Evolutionary conservation across 768 basidiomycete genomes (phyloP), one percentile per base, ranked within the genome.

Genomic region (Mrakia frigida): DNA sequence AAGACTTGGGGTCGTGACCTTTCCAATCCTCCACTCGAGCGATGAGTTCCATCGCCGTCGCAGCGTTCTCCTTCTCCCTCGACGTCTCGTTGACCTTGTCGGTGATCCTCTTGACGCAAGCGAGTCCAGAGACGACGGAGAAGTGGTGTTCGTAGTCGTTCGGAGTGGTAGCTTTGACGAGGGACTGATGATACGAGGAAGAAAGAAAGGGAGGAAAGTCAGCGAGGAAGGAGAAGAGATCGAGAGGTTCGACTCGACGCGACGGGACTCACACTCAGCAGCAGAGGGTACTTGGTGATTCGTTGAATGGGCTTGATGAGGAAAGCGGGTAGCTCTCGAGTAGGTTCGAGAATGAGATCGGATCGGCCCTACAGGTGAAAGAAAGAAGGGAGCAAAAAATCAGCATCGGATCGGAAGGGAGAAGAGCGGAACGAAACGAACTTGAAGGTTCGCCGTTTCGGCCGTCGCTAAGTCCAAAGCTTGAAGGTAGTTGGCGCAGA

Each of bases 301-400:
- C 97, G 90, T 83, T 99, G 97, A 69, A 99, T 91, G 10, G 97
- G 97, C 86, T 98, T 98, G 87, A 98, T 98, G 77, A 98, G 89
- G 85, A 98, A 96, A 13, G 93, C 94, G 77, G 93, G 92, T 43
- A 99, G 87, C 81, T 99, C 97, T 82, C 91, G 90, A 83, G 92
- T 92, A 81, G 90, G 90, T 80, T 93, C 92, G 84, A 95, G 92
- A 86, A 93, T 86, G 25, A 77, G 73, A 53, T 79, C 73, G 9
- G 78, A 52, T 73, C 69, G 69, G 39, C 52, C 65, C 65, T 68
- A n/a, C n/a, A n/a, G n/a, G 35, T 43, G 53, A 23, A 6, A n/a
- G 31, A 9, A 52, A 18, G 33, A 25, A 25, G 31, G 23, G n/a
- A 16, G 39, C 9, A 23, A 70, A 6, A 41, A 14, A 43, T 71